Conservation (phyloP, 225 moss, liverwort and hornwort species). For the Straminergon stramineum region DNA sequence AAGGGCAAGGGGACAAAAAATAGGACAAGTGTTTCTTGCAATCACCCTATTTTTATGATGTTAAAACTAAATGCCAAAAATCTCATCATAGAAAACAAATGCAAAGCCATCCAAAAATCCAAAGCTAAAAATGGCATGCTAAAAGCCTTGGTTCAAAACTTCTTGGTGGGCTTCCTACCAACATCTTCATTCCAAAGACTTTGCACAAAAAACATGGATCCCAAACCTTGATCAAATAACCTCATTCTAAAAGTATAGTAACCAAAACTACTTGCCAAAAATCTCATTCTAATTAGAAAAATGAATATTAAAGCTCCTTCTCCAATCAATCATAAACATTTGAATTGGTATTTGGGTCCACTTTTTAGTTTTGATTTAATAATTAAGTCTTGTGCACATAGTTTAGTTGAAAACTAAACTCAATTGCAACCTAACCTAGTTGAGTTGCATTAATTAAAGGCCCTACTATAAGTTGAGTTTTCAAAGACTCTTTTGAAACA, state of each 20-base stretch:
- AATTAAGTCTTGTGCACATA: neutral
- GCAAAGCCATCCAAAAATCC: neutral
- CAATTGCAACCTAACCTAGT: neutral
- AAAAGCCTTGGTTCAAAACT: neutral
- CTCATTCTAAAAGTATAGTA: neutral
- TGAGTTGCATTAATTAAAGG: neutral
- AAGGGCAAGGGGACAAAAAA: too few species aligned
- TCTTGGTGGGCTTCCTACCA: rapidly evolving
- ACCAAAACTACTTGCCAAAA: neutral
- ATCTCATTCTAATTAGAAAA: neutral
- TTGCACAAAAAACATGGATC: neutral
- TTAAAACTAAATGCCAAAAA: neutral
- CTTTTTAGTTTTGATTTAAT: neutral
- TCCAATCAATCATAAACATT: neutral
- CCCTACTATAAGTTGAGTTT: neutral
- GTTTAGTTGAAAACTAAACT: neutral
- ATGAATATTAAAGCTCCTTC: neutral
- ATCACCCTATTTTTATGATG: too few species aligned
- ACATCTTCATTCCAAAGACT: neutral
- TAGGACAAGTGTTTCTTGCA: too few species aligned
- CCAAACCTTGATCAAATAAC: neutral
- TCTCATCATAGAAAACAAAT: neutral
- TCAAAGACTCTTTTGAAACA: neutral
- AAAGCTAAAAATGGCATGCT: neutral
- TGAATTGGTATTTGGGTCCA: neutral